These are phyloP conservation scores for Dalbergia cultrata DNA, from an alignment of 306 rosid species.

Conservation along the genomic window DNA sequence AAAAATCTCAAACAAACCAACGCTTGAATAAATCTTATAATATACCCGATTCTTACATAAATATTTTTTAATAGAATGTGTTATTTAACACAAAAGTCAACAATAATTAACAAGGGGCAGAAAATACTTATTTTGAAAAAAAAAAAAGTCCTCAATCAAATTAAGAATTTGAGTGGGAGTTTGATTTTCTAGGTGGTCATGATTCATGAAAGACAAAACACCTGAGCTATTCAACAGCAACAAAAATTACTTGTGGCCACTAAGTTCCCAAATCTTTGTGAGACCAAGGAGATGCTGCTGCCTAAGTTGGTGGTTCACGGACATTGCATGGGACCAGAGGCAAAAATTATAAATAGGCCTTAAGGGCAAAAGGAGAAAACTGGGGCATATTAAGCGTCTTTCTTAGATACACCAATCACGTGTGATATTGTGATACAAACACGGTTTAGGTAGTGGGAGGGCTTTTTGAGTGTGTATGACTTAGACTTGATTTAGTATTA, in stretches of 20 bases:
- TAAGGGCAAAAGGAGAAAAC: conserved; percentile 41
- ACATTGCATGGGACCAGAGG: conserved; percentile 46
- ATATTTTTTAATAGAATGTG: too few relatives aligned
- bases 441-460: conserved; percentile 47
- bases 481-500: neutral
- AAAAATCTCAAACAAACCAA: too few relatives aligned
- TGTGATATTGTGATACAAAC: conserved; percentile 51
- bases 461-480: conserved; percentile 65
- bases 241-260: conserved; percentile 18
- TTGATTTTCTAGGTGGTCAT: neutral
- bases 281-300: conserved; percentile 23
- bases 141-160: too few relatives aligned
- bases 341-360: conserved; percentile 2
- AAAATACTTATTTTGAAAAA: too few relatives aligned
- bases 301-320: conserved; percentile 42
- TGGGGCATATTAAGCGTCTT: conserved; percentile 38
- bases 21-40: too few relatives aligned
- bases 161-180: neutral
- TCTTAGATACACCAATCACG: conserved; percentile 57
- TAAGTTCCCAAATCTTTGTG: conserved; percentile 25
- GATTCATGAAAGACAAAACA: neutral
- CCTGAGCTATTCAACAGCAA: neutral
- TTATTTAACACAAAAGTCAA: too few relatives aligned
- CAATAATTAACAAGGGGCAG: too few relatives aligned
- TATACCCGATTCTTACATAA: too few relatives aligned